Conservation (phyloP, 306 rosid genomes). For the Malus sylvestris region DNA sequence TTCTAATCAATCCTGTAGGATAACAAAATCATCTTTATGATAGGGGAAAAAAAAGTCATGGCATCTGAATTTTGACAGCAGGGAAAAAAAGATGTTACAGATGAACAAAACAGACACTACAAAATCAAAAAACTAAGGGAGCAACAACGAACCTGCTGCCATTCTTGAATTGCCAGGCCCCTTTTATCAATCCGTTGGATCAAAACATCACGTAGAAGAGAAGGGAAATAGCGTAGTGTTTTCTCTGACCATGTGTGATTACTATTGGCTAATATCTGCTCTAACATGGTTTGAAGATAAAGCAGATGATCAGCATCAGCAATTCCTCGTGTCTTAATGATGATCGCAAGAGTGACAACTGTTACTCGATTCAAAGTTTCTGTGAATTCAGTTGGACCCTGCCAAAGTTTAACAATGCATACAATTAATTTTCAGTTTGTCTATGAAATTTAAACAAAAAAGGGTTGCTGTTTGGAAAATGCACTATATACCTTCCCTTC, state of each 20-base stretch:
- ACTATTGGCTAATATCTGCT: constrained; percentile 79
- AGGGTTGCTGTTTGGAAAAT: constrained; percentile 21
- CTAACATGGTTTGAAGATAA: constrained; percentile 81
- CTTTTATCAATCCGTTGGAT: constrained; percentile 65
- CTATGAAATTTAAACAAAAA: constrained; percentile 4
- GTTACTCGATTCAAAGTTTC: constrained; percentile 85
- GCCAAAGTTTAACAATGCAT: constrained; percentile 21
- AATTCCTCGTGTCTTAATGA: constrained; percentile 92
- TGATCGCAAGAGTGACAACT: constrained; percentile 82
- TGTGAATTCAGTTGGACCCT: constrained; percentile 96
- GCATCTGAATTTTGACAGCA: neutral
- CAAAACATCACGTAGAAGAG: constrained; percentile 77
- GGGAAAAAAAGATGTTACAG: neutral
- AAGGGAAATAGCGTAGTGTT: constrained; percentile 76
- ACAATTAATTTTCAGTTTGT: constrained; percentile 8
- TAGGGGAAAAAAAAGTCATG: neutral
- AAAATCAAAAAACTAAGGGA: neutral
- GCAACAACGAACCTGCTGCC: constrained; percentile 76
- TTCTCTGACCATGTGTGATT: constrained; percentile 92
- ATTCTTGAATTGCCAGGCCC: constrained; percentile 69
- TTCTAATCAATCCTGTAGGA: neutral
- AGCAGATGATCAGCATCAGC: constrained; percentile 93
- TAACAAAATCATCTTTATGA: neutral
- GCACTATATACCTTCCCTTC: constrained; percentile 77
- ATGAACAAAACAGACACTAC: neutral